These are phyloP conservation scores for Rheum nobile DNA, from an alignment of 148 eudicot genomes.

Conservation along the genomic window DNA sequence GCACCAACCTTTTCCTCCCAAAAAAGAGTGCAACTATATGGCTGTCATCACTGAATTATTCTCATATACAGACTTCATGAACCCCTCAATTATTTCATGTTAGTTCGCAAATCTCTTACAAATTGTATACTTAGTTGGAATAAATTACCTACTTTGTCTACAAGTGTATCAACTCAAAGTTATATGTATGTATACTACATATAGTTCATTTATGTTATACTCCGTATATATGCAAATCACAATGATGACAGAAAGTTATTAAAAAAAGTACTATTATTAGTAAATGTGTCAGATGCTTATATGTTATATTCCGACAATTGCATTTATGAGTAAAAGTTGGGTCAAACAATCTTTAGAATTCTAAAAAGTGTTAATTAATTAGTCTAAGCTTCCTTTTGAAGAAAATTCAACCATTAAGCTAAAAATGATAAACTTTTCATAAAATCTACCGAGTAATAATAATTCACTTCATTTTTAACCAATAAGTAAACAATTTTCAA, in stretches of 20 bases:
- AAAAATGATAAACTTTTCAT: too few species aligned
- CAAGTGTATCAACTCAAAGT: background rate
- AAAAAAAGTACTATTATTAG: too few species aligned
- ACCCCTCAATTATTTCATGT: conserved; percentile 6
- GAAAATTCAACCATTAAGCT: too few species aligned
- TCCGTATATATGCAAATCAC: background rate
- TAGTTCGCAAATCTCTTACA: background rate
- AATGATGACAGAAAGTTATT: too few species aligned
- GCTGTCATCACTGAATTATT: background rate
- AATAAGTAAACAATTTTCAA: too few species aligned
- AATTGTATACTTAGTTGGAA: background rate
- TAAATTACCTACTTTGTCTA: background rate
- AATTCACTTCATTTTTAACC: too few species aligned
- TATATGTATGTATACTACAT: too few species aligned
- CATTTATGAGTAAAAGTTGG: background rate
- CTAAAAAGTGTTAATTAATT: background rate
- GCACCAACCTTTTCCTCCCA: background rate
- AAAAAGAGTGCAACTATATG: background rate
- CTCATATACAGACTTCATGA: background rate
- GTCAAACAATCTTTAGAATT: background rate
- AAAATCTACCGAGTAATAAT: too few species aligned
- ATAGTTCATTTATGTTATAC: too few species aligned
- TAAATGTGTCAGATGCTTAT: background rate
- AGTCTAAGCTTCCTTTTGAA: too few species aligned
- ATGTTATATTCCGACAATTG: background rate